A percentile compares a stretch with the other conserved stretches of the same genome.
These are phyloP conservation scores for Euphrasia confusa DNA, from an alignment of 257 asterid species.

Conservation along the genomic window DNA sequence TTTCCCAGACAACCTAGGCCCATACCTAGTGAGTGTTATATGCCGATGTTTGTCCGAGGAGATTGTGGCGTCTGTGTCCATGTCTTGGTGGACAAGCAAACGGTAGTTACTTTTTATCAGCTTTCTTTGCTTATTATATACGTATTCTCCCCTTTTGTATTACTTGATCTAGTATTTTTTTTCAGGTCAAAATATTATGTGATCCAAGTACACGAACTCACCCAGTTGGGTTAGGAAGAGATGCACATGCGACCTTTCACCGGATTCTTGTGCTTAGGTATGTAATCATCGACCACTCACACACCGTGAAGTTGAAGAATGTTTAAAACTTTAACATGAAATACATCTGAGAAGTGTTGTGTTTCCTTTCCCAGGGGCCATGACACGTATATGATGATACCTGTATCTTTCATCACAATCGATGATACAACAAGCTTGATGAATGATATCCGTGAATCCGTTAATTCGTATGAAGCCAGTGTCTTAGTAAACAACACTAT, in stretches of 20 bases:
- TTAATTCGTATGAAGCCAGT: constrained; percentile 25
- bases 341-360: constrained; percentile 1
- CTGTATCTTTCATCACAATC: constrained; percentile 72
- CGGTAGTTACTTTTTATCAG: constrained; percentile 33
- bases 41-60: constrained; percentile 38
- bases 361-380: constrained; percentile 42
- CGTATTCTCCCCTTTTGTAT: constrained; percentile 16
- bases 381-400: constrained; percentile 51
- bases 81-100: constrained; percentile 40
- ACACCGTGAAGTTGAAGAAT: constrained; percentile 15
- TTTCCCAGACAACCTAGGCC: constrained; percentile 33
- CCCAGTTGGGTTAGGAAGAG: constrained; percentile 68
- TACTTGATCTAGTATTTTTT: constrained; percentile 24
- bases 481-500: constrained; percentile 21
- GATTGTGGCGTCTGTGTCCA: constrained; percentile 54
- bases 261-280: constrained; percentile 70
- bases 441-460: constrained; percentile 31
- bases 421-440: constrained; percentile 35
- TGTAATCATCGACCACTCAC: not conserved
- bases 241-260: constrained; percentile 63
- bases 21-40: constrained; percentile 24
- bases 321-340: constrained; percentile 16
- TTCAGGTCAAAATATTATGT: constrained; percentile 61
- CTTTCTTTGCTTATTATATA: constrained; percentile 20
- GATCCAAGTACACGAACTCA: constrained; percentile 37